Base-by-base conservation (phyloP, 2,329 filamentous ascomycete species). In the Penicillium fuscoglaucum region DNA sequence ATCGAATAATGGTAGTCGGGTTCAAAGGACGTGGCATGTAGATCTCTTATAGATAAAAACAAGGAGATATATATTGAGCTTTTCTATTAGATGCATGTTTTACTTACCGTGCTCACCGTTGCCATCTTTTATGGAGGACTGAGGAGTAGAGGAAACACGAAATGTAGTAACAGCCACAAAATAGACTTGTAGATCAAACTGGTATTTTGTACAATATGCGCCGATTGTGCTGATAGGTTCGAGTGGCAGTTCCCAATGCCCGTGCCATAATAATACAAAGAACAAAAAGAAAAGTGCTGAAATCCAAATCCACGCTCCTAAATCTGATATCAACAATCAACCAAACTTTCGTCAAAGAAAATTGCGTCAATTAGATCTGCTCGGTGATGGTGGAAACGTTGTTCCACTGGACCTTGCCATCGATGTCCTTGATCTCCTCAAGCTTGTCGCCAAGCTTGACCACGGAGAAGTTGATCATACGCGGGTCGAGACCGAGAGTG, bases 381-480 rank as follows among this genome's bases (percentile, higher is more conserved):
- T 74, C 69, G 37, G 60, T 63, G 29, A 74, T 64, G 29, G 52
- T 71, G 54, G 68, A 66, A 26, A 40, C 62, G 46, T 72, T 70
- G 66, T 77, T 80, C 83, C 82, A 87, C 51, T 80, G 76, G 52
- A 83, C 82, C 65, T 79, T 75, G 17, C 86, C 85, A 10, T 74
- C 72, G 35, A 87, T 77, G 69, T 84, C 78, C 72, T 82, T 84
- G 61, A 88, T 83, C 66, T 87, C 82, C 65, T 85, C 81, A 63
- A 88, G 75, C 71, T 83, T 87, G 59, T 80, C 78, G 9, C 93
- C 93, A 65, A 98, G 82, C 82, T 93, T 96, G 58, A 98, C 92
- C 60, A 93, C 87, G 28, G 87, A 88, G 69, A 93, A 89, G 59
- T 92, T 86, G 63, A 99, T 90, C 86, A 98, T 90, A 57, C 95